phyloP scores from a whole-genome alignment of 352 stramenopile genomes.

The Globisporangium lucens region DNA sequence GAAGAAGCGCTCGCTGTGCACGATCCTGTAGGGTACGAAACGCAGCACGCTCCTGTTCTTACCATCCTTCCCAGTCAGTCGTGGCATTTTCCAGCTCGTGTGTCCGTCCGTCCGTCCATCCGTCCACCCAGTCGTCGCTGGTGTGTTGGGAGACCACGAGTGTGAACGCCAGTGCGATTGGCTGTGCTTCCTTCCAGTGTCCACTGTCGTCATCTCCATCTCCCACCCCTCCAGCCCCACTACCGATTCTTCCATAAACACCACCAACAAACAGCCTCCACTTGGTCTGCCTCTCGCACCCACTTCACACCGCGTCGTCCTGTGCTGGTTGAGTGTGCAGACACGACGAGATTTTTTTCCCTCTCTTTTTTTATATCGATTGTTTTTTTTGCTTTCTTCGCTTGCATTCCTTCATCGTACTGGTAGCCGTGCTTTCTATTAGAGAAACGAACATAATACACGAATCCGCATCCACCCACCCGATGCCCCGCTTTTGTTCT shows the following conservation, averaged over 20 bases:
- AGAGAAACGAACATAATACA: slow-evolving; percentile 1
- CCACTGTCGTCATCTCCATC: neutral
- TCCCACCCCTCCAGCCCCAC: neutral
- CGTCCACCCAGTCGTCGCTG: neutral
- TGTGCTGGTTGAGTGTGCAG: neutral
- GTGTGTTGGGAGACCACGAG: neutral
- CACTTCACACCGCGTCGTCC: neutral
- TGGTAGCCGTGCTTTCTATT: neutral
- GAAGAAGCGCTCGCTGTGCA: slow-evolving; percentile 57
- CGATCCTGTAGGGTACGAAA: slow-evolving; percentile 30
- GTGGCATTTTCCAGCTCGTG: neutral
- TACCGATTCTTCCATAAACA: neutral
- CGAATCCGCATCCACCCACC: neutral
- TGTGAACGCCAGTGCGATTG: neutral
- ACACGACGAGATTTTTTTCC: neutral
- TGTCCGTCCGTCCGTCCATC: neutral
- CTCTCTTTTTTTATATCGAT: neutral
- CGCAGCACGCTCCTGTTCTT: no score
- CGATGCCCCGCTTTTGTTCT: no score
- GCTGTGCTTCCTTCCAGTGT: neutral
- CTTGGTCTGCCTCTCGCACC: neutral
- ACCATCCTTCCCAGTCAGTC: neutral
- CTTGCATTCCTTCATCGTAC: neutral
- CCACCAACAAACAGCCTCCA: neutral
- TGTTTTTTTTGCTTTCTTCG: neutral